Base-by-base conservation (phyloP, 2,329 filamentous ascomycete genomes). In the Penicillium verrucosum region DNA sequence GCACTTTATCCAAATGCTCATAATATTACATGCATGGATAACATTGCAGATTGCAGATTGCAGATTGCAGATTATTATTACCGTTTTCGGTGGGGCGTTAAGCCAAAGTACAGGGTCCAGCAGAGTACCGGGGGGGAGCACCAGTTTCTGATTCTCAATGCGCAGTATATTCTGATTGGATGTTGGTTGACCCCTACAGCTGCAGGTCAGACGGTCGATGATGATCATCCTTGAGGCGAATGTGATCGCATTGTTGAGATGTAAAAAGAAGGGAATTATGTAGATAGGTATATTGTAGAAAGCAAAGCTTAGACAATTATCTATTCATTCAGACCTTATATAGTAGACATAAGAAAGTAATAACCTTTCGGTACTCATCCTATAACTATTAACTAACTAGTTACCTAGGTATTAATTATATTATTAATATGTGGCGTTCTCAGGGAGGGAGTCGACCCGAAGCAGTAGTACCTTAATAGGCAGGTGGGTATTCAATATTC, bases 151-250 rank as follows among this genome's bases (percentile, higher is more conserved):
- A 10, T 12, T 11, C 21, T 11, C 21, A 27, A 18, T 36, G 7
- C 8, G 21, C 36, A 18, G 27, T 21, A 46, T 46, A 21, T 30
- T 47, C 29, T 41, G 43, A 54, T 54, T 54, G 49, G 49, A 29
- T 40, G 16, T 2, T 9, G 4, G 32, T 11, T 48, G 47, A 21
- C 16, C 48, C 27, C 25, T 40, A 9, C 7, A 23, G 21, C 30
- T 49, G 52, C 52, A 54, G 42, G 52, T 54, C 45, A 54, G 52
- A 50, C 52, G 38, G 45, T 11, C 38, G 37, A 52, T 45, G 49
- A 25, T 43, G 52, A 54, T 54, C 52, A 42, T 34, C 43, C 27
- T 48, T 16, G 37, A 27, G 36, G 36, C 36, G 25, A 34, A 44
- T 44, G 38, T 30, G 37, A 50, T 42, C 12, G 3, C 46, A 32